Base-by-base conservation (phyloP, 129 eudicot species). In the Logfia minima region DNA sequence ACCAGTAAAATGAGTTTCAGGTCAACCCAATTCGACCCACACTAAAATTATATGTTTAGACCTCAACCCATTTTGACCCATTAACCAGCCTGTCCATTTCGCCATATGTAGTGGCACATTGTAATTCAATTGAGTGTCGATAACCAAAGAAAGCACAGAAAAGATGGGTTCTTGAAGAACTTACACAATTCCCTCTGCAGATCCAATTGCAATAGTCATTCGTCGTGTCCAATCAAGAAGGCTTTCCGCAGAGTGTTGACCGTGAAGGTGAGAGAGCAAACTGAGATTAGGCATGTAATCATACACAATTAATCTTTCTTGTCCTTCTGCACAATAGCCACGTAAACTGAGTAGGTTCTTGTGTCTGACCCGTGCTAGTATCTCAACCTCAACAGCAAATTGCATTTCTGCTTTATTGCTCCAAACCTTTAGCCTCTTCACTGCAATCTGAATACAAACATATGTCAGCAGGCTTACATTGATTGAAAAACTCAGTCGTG, bases 321-420 rank as follows among this genome's bases (percentile, higher is more conserved):
- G 97, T 55, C 97, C 98, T 86, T 93, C 98, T 6, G 93, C 96
- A 83, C 98, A 93, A 73, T 88, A 91, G 37, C 98, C 98, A 24
- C 98, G 96, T 71, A 93, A 64, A 77, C 88, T 89, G 5, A 93
- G 88, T 78, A 93, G 83, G 77, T 93, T 93, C 55, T 88, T 87
- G 87, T 93, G 98, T 26, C 96, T 91, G 6, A 93, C 96, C 23
- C 97, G 83, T 72, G 92, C 97, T 48, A 93, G 90, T 59, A 91
- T 89, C 79, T 93, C 97, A 52, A 91, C 93, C 84, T 93, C 98
- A 21, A 91, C 97, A 43, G 93, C 82, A 80, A 93, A 93, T 83
- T 93, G 96, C 88, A 91, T 76, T 79, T 91, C 98, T 16, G 98
- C 96, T 85, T 89, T 93, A 83, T 89, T 86, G 82, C 97, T 91